Evolutionary conservation across 768 basidiomycete species (phyloP).

Genomic region (Podaxis pistillaris): DNA sequence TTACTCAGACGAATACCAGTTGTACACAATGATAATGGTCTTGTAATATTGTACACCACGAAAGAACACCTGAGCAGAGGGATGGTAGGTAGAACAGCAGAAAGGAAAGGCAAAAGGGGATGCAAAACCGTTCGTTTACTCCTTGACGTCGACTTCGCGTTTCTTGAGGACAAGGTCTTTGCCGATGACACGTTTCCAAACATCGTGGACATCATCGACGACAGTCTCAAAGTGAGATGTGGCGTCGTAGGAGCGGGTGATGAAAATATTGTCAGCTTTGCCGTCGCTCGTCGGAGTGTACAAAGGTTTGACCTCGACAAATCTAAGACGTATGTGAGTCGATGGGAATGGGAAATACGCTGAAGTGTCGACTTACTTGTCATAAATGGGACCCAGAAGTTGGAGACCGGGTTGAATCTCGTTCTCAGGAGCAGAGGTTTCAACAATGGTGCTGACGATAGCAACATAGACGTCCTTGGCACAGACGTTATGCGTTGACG

Average conservation of each 20-base stretch:
- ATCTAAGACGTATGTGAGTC: constrained; percentile 46
- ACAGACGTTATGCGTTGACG: constrained; percentile 95
- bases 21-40: neutral
- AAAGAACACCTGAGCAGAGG: neutral
- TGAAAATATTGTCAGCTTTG: constrained; percentile 85
- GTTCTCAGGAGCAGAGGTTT: constrained; percentile 87
- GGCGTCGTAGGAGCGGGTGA: constrained; percentile 97
- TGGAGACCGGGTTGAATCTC: constrained; percentile 92
- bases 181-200: constrained; percentile 88
- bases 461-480: constrained; percentile 95
- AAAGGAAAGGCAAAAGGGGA: neutral
- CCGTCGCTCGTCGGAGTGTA: constrained; percentile 89
- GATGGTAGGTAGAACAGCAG: neutral
- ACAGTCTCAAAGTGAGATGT: constrained; percentile 99
- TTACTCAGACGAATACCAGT: neutral
- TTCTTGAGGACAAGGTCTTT: constrained; percentile 84
- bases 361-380: constrained; percentile 64
- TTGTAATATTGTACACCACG: constrained; percentile 10
- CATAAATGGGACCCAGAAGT: constrained; percentile 88
- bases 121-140: constrained; percentile 23
- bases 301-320: constrained; percentile 83
- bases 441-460: constrained; percentile 97
- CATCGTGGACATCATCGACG: constrained; percentile 94
- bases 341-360: constrained; percentile 10
- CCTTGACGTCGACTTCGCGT: constrained; percentile 69